These are phyloP conservation scores for Phytophthora europaea DNA, from an alignment of 352 stramenopile species.

Conservation along the genomic window DNA sequence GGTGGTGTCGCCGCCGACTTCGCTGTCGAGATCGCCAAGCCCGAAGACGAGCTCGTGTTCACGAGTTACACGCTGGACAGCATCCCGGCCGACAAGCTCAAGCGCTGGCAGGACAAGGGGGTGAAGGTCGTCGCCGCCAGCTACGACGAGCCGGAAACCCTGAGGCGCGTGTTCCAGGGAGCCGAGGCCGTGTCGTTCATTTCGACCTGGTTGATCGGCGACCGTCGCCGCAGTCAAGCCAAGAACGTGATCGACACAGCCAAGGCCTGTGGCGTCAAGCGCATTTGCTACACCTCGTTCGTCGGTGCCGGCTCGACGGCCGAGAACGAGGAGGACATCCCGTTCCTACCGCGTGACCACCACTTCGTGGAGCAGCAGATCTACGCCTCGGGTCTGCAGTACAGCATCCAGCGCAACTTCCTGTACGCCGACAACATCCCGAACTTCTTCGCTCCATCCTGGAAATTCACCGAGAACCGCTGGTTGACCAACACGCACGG, in stretches of 20 bases:
- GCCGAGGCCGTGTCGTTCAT: constrained; percentile 32
- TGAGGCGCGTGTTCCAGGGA: constrained; percentile 34
- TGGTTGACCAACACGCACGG: constrained; percentile 37
- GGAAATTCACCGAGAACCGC: constrained; percentile 36
- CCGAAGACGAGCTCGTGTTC: constrained; percentile 39
- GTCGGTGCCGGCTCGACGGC: constrained; percentile 21
- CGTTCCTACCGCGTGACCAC: constrained; percentile 34
- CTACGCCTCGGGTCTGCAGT: constrained; percentile 37
- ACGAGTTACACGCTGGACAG: constrained; percentile 35
- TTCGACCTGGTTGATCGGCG: constrained; percentile 39
- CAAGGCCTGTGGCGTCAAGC: constrained; percentile 34
- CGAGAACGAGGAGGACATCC: constrained; percentile 36
- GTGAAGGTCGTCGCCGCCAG: constrained; percentile 31
- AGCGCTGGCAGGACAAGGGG: constrained; percentile 29
- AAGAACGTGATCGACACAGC: constrained; percentile 28
- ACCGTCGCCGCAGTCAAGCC: constrained; percentile 33
- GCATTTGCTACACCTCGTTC: constrained; percentile 35
- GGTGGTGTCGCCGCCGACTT: constrained; percentile 35
- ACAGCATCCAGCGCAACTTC: constrained; percentile 41
- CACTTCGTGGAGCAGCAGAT: constrained; percentile 37
- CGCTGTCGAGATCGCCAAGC: constrained; percentile 33
- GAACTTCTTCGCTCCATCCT: constrained; percentile 37
- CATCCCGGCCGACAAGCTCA: constrained; percentile 27
- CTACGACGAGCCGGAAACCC: constrained; percentile 31
- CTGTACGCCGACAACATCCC: constrained; percentile 41